Base-by-base conservation (phyloP, 148 eudicot species). In the Limonium bicolor region DNA sequence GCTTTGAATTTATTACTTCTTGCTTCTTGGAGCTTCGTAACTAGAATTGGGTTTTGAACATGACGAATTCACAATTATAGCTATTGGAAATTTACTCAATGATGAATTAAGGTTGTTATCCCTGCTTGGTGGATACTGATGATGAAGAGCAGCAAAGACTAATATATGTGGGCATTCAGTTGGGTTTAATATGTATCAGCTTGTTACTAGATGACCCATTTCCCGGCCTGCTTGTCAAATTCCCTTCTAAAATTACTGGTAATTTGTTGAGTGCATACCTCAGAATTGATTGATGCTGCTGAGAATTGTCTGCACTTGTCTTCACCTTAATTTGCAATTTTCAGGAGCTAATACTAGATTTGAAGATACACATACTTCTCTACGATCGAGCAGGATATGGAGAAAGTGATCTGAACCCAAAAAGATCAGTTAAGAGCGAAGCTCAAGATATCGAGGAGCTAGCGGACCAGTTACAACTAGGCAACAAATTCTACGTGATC, bases 331-430 rank as follows among this genome's bases (percentile, higher is more conserved):
- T 8, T 16, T 56, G 46, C 41, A 55, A 64, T 50, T 55, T 66
- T 19, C 80, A 78, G 86, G 81, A 60, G 30, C 57, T 78, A 16
- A 52, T 74, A 37, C 61, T 70, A 23, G 64, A 55, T 40, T 53
- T 67, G 53, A 62, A 61, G 52, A 67, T 78, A 55, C 71, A 67
- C 53, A 67, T 78, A 47, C 40, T 78, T 52, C 46, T 66, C 11
- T 73, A 64, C 45, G 86, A 78, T 57, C 52, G 86, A 67, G 74
- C 86, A 0, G 86, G 86, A 12, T 78, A 78, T 52, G 86, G 72
- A 15, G 86, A 78, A 12, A 78, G 86, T 55, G 86, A 78, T 70
- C 74, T 70, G 3, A 74, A 78, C 67, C 72, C 80, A 5, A 59
- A 64, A 34, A 61, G 77, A 7, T 55, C 80, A 5, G 43, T 54